Evolutionary conservation across 257 asterid species (phyloP).

Genomic region (Handroanthus guayacan): DNA sequence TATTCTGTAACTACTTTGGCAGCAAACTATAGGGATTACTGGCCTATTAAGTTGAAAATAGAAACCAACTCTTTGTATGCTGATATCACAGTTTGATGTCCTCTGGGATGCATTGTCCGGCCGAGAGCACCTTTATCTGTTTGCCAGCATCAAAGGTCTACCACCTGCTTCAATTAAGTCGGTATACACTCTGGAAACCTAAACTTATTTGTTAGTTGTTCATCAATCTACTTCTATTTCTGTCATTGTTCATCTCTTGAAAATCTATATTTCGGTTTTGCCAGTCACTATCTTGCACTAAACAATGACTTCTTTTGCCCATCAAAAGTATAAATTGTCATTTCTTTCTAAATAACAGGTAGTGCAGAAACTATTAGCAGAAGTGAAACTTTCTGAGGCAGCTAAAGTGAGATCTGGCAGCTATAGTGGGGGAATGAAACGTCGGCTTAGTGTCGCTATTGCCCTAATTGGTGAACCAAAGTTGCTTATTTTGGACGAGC

Average conservation of each 20-base stretch:
- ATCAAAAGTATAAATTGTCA: not conserved
- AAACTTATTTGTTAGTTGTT: conserved; percentile 19
- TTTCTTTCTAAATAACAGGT: conserved; percentile 51
- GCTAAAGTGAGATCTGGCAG: conserved; percentile 80
- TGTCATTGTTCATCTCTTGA: conserved; percentile 8
- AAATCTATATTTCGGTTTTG: not conserved
- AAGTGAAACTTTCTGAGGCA: conserved; percentile 84
- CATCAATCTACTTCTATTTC: conserved; percentile 3
- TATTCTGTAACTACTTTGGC: conserved; percentile 6
- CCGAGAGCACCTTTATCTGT: conserved; percentile 84
- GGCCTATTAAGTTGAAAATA: conserved; percentile 14
- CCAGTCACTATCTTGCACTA: conserved; percentile 12
- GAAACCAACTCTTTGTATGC: conserved; percentile 32
- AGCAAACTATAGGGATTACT: not conserved
- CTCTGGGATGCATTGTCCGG: conserved; percentile 96
- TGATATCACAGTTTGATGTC: conserved; percentile 73
- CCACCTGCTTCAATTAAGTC: conserved; percentile 58
- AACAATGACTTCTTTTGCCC: not conserved
- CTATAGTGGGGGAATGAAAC: conserved; percentile 97
- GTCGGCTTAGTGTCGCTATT: conserved; percentile 94
- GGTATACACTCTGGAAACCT: conserved; percentile 46
- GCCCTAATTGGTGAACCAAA: conserved; percentile 93
- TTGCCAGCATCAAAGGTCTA: conserved; percentile 90
- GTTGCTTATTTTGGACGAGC: conserved; percentile 85
- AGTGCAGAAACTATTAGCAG: conserved; percentile 65